phyloP scores from a whole-genome alignment of 2,329 filamentous ascomycete genomes.

The Colletotrichum tropicale region DNA sequence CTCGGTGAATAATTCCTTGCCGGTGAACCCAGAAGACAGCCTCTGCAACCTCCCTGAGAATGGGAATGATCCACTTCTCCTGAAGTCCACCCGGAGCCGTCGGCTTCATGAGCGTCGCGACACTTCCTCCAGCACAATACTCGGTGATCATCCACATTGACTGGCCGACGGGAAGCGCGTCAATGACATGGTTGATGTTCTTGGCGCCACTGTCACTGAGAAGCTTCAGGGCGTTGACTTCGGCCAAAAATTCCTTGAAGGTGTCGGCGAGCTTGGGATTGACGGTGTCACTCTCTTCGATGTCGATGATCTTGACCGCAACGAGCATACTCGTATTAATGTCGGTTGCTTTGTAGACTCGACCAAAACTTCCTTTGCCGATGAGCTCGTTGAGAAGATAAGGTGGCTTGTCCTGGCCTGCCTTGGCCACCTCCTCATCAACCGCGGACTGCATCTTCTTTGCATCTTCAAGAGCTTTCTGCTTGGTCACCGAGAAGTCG shows the following conservation, averaged over 20 bases:
- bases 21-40: slow-evolving; percentile 72
- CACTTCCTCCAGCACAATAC: slow-evolving; percentile 84
- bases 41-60: slow-evolving; percentile 69
- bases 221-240: slow-evolving; percentile 72
- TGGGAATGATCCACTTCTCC: slow-evolving; percentile 73
- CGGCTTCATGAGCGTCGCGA: slow-evolving; percentile 75
- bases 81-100: slow-evolving; percentile 68
- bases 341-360: slow-evolving; percentile 70
- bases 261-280: slow-evolving; percentile 70
- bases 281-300: slow-evolving; percentile 75
- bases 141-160: slow-evolving; percentile 90
- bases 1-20: slow-evolving; percentile 72
- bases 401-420: slow-evolving; percentile 64
- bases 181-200: slow-evolving; percentile 83
- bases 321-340: slow-evolving; percentile 59
- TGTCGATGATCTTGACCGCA: slow-evolving; percentile 83
- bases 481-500: slow-evolving; percentile 52
- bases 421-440: slow-evolving; percentile 63
- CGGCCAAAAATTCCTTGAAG: slow-evolving; percentile 72
- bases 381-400: slow-evolving; percentile 76
- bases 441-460: slow-evolving; percentile 71
- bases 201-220: slow-evolving; percentile 75
- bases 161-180: slow-evolving; percentile 77
- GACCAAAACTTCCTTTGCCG: slow-evolving; percentile 76
- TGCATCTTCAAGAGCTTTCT: slow-evolving; percentile 71